Evolutionary conservation across 2,329 filamentous ascomycete genomes (phyloP), one percentile per base, ranked within the genome.

Genomic region (Cladosporium sp.): DNA sequence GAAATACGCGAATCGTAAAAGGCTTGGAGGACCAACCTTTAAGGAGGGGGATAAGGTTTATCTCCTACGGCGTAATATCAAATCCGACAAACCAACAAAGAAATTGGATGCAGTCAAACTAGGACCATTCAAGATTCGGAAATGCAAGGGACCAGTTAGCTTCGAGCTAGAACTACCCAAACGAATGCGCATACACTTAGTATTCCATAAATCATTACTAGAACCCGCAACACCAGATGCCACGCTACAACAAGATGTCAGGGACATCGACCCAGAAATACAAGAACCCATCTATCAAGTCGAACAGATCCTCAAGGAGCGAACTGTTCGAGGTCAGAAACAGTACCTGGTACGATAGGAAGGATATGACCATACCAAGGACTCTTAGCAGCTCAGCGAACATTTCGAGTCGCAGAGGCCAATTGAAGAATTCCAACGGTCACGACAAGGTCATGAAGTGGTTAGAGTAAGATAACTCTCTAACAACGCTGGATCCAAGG

Each of bases 61-160:
- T 51, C 25, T 51, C 16, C 25, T 51, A 8, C 13, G 18, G 25
- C 21, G 21, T 14, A 51, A 51, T 16, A 51, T 51, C 14, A 51
- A 16, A 26, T 51, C 21, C 25, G 14, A 51, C 8, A 51, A 51
- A 28, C 28, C 28, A 7, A 28, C 28, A 28, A 28, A 28, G 28
- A 28, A 28, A 28, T 28, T 28, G 7, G 26, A 56, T 56, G 18
- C 14, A 56, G 53, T 56, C 18, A 56, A 34, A 56, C 53, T 56
- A 32, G 26, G 53, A 56, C 53, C 21, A 56, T 56, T 56, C 14
- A 56, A 56, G 28, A 56, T 56, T 56, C 16, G 28, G 25, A 30
- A 56, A 56, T n/a, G n/a, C n/a, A 56, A 56, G 53, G 26, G 53
- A 56, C 53, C 34, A 56, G 26, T 56, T 34, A 56, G 18, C 53